phyloP scores from a whole-genome alignment of 768 basidiomycete species.

The Hortiboletus campestris region DNA sequence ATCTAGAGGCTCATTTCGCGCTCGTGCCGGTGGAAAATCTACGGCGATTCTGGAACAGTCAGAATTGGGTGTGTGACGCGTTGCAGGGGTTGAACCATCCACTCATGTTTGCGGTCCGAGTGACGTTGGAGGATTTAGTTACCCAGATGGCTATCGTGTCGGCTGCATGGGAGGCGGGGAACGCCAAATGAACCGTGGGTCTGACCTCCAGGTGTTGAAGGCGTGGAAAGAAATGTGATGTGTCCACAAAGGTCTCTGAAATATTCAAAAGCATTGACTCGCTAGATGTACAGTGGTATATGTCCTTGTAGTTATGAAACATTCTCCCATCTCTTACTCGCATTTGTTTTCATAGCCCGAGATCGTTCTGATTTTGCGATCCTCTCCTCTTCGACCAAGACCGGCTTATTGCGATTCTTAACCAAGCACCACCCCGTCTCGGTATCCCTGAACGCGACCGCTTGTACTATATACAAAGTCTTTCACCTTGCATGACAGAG shows the following conservation, averaged over 20 bases:
- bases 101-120: background rate
- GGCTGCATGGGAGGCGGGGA: background rate
- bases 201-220: too few species aligned
- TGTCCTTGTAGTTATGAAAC: background rate
- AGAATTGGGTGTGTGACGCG: slow-evolving; percentile 6
- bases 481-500: too few species aligned
- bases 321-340: too few species aligned
- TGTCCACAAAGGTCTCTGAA: too few species aligned
- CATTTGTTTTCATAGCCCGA: too few species aligned
- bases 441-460: too few species aligned
- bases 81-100: slow-evolving; percentile 4
- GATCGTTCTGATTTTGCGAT: too few species aligned
- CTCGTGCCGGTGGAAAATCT: background rate
- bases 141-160: slow-evolving; percentile 10
- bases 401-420: background rate
- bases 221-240: too few species aligned
- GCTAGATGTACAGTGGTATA: too few species aligned
- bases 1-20: slow-evolving; percentile 6
- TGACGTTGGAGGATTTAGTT: background rate
- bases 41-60: background rate
- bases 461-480: too few species aligned
- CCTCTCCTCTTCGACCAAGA: too few species aligned
- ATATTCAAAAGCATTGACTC: too few species aligned
- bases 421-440: background rate
- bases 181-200: background rate